Evolutionary conservation across 805 yeast genomes (phyloP).

Genomic region (Spathaspora sp.): DNA sequence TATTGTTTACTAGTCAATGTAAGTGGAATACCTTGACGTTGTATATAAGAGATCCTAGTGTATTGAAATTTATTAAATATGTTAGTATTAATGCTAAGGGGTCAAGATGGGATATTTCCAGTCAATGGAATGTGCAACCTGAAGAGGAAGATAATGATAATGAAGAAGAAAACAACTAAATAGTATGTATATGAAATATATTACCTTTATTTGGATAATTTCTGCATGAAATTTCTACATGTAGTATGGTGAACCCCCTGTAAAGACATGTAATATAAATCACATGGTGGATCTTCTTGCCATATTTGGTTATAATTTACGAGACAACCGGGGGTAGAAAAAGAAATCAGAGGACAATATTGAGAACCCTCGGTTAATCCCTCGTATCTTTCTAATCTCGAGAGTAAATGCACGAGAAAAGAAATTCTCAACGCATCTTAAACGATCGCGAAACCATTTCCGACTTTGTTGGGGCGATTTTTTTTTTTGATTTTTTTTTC

Average conservation of each 20-base stretch:
- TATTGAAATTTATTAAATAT: constrained; percentile 89
- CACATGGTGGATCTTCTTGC: background rate
- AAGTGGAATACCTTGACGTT: constrained; percentile 76
- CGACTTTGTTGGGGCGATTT: background rate
- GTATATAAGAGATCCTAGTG: constrained; percentile 78
- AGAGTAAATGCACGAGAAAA: background rate
- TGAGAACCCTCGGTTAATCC: background rate
- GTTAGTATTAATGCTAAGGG: constrained; percentile 86
- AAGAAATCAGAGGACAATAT: background rate
- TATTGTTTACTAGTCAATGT: constrained; percentile 76
- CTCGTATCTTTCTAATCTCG: background rate
- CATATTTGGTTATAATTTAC: background rate
- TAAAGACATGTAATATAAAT: background rate
- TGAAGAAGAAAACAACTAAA: constrained; percentile 1
- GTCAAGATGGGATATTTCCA: constrained; percentile 85
- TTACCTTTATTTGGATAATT: background rate
- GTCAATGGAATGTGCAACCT: constrained; percentile 71
- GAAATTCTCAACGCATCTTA: background rate
- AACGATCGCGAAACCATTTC: background rate
- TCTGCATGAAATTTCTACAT: too few species aligned
- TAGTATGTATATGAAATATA: too few species aligned
- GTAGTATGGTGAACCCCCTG: background rate
- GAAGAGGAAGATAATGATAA: constrained; percentile 35
- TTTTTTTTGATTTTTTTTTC: background rate
- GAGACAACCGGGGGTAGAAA: background rate